Percentiles rank a stretch among this genome's conserved stretches.
phyloP scores from a whole-genome alignment of 257 asterid species.

The Solanum ahanhuiri region DNA sequence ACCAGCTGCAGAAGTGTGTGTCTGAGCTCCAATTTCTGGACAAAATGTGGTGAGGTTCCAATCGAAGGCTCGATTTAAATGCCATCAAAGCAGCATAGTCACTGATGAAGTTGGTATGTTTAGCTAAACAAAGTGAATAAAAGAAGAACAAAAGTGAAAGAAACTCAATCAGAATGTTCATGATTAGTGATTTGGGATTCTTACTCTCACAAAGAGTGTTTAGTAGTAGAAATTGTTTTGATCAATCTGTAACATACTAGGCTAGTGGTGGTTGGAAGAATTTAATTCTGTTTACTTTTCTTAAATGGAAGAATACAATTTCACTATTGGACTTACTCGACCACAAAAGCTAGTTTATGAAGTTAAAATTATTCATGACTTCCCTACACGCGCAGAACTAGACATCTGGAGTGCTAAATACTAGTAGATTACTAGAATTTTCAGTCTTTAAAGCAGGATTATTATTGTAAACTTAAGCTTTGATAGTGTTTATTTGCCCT shows the following conservation, averaged over 20 bases:
- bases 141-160: background rate
- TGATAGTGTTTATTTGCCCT: background rate
- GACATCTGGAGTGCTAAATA: background rate
- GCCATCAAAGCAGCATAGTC: constrained; percentile 28
- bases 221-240: background rate
- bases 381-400: background rate
- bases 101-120: background rate
- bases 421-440: background rate
- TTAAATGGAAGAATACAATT: background rate
- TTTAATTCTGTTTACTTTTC: background rate
- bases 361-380: background rate
- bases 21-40: constrained; percentile 27
- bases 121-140: background rate
- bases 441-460: background rate
- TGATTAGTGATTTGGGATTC: background rate
- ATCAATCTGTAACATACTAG: background rate
- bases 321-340: background rate
- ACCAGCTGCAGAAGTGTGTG: constrained; percentile 26
- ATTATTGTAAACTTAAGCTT: background rate
- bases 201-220: background rate
- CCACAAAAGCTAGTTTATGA: background rate
- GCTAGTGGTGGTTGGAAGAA: background rate
- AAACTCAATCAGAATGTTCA: background rate
- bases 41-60: constrained; percentile 7
- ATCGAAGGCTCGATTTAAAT: constrained; percentile 17